Conservation (phyloP, 192 early-diverging fungal species). For the Cetraspora pellucida region DNA sequence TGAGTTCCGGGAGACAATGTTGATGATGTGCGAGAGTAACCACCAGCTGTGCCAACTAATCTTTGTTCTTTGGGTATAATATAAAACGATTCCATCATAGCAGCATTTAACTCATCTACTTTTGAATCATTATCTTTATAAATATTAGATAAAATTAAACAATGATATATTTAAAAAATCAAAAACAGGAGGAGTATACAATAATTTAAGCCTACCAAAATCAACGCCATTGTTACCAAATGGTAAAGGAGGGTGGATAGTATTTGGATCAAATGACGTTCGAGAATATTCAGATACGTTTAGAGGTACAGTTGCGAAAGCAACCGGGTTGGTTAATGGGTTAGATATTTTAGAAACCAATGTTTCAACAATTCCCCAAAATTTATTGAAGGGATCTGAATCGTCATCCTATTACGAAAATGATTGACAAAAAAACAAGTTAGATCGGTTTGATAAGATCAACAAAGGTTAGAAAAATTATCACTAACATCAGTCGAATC, state of each 20-base stretch:
- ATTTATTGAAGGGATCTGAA: conserved; percentile 84
- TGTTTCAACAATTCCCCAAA: conserved; percentile 76
- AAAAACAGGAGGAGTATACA: conserved; percentile 6
- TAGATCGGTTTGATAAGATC: neutral
- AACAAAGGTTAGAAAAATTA: neutral
- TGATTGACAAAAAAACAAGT: neutral
- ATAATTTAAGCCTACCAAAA: neutral
- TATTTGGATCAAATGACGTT: conserved; percentile 1
- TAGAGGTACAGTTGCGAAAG: conserved; percentile 61
- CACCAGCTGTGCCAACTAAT: neutral
- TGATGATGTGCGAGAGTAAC: neutral
- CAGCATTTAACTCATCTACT: conserved; percentile 35
- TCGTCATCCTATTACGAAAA: conserved; percentile 53
- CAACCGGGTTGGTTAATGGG: conserved; percentile 66
- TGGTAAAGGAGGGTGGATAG: conserved; percentile 8
- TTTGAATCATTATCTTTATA: neutral
- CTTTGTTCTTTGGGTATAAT: conserved; percentile 44
- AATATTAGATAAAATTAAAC: neutral
- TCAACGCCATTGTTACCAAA: neutral
- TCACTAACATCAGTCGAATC: conserved; percentile 25
- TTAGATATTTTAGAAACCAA: conserved; percentile 73
- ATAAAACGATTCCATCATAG: conserved; percentile 60
- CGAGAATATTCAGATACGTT: conserved; percentile 42
- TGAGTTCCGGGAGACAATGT: neutral
- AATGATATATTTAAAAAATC: neutral